Evolutionary conservation across 73 alveolate species (phyloP), one percentile per base, ranked within the genome.

Genomic region (Stentor roeselii): DNA sequence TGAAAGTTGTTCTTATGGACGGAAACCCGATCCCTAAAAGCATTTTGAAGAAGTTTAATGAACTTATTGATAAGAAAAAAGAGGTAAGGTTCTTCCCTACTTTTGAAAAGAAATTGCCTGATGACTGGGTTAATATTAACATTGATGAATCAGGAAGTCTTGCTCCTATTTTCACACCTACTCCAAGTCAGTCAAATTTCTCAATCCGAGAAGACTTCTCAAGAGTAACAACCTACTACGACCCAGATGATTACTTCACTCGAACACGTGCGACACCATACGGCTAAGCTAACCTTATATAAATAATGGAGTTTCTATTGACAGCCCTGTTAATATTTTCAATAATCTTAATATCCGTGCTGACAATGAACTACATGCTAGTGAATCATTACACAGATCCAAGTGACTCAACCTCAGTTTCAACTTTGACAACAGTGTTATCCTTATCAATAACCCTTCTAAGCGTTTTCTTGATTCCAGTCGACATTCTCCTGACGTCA

Each of bases 361-460:
- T 76, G 78, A 21, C 32, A 36, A 60, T 86, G 34, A 89, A 86
- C 78, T 89, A 59, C 59, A 50, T 85, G 4, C 3, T 89, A 59
- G 85, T 89, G 75, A 89, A 89, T 41, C 77, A 89, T 75, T 89
- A 89, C 82, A 37, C 89, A 4, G 95, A 89, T 59, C 87, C 91
- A n/a, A 58, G 42, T 78, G 95, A 89, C 59, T 27, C 82, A 3
- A 74, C 60, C 3, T 35, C 39, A 59, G 6, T 82, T 58, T 86
- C 89, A 1, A 39, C 78, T 15, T 1, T 60, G n/a, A 83, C 83
- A 1, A 42, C 78, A 84, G 60, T 84, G 31, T 27, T 83, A 3
- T 84, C 92, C 15, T 78, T 89, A 0, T 59, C 92, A 11, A 37
- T 80, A 21, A 86, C 86, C 1, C 1, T 89, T 67, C 36, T 86